Conservation (phyloP, 2,329 filamentous ascomycete species). For the Exophiala sp. region DNA sequence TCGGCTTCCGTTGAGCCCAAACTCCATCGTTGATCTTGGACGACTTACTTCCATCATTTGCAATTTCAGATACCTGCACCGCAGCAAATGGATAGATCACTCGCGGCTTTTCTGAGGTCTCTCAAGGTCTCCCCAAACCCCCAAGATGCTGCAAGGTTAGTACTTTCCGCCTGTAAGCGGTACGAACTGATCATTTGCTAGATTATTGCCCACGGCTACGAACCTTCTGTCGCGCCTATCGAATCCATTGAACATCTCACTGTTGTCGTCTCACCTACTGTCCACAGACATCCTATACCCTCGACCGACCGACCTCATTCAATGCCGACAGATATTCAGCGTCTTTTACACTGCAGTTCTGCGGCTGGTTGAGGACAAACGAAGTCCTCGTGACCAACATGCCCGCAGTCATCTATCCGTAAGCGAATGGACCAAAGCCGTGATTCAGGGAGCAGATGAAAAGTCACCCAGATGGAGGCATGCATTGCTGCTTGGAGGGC, state of each 20-base stretch:
- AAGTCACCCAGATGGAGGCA: conserved; percentile 72
- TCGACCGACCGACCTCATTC: conserved; percentile 49
- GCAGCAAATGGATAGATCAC: conserved; percentile 49
- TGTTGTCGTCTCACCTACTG: conserved; percentile 55
- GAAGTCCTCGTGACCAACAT: conserved; percentile 31
- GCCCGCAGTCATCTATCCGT: conserved; percentile 48
- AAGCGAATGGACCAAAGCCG: conserved; percentile 54
- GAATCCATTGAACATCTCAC: conserved; percentile 57
- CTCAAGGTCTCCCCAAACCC: conserved; percentile 54
- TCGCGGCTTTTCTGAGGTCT: conserved; percentile 55
- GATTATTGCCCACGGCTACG: conserved; percentile 50
- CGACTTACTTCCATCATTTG: too few species aligned
- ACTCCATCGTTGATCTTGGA: background rate
- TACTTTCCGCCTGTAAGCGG: background rate
- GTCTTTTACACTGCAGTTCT: conserved; percentile 58
- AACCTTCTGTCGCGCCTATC: conserved; percentile 46
- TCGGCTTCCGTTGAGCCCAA: background rate
- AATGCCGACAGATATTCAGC: conserved; percentile 52
- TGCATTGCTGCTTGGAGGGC: conserved; percentile 68
- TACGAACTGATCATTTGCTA: conserved; percentile 30
- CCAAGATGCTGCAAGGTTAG: conserved; percentile 55
- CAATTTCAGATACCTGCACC: background rate
- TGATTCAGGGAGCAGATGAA: conserved; percentile 56
- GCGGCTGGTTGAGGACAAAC: conserved; percentile 47
- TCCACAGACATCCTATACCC: conserved; percentile 56